phyloP scores from a whole-genome alignment of 1,284 basidiomycete genomes.

The Fomitopsis palustris region DNA sequence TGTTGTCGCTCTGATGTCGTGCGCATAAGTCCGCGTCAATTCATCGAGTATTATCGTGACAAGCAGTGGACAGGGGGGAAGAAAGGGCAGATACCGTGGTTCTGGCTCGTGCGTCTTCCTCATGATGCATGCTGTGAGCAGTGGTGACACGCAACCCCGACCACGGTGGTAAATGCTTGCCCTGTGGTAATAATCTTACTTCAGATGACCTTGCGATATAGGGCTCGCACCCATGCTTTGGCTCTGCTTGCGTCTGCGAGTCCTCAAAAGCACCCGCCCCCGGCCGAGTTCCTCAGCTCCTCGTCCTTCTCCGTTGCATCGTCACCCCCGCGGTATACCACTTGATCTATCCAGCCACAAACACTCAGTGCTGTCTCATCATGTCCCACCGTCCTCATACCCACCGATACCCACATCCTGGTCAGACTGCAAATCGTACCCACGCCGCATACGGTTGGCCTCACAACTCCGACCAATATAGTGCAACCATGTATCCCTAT shows the following conservation, averaged over 20 bases:
- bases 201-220: not conserved
- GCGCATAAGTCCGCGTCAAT: not conserved
- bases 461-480: not conserved
- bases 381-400: not conserved
- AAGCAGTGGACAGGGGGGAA: not conserved
- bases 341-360: not conserved
- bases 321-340: not conserved
- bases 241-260: not conserved
- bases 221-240: not conserved
- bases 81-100: not conserved
- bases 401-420: not conserved
- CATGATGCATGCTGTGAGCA: not conserved
- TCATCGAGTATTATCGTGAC: not conserved
- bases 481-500: no score
- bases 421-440: not conserved
- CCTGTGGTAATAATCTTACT: not conserved
- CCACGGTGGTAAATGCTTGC: not conserved
- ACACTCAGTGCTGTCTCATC: not conserved
- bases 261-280: not conserved
- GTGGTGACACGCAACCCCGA: not conserved
- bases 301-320: not conserved
- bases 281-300: not conserved
- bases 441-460: not conserved
- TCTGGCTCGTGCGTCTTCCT: not conserved
- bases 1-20: not conserved